phyloP scores from a whole-genome alignment of 1,284 basidiomycete species.

The Ustilago curta region DNA sequence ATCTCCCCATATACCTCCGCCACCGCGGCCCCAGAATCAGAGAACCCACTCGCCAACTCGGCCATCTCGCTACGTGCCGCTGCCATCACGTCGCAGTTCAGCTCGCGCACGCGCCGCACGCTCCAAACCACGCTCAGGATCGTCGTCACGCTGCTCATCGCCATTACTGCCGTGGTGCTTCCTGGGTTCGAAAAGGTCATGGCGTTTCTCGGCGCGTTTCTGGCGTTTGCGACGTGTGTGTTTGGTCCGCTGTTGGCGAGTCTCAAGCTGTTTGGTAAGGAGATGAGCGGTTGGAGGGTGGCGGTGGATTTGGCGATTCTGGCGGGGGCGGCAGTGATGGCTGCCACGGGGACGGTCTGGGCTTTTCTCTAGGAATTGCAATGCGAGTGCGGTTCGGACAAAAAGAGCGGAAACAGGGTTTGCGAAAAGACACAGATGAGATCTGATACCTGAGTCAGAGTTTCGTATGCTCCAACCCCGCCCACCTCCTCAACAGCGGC shows the following conservation, averaged over 20 bases:
- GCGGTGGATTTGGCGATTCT: constrained; percentile 54
- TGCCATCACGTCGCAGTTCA: constrained; percentile 11
- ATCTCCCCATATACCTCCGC: neutral
- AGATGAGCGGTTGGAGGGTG: constrained; percentile 42
- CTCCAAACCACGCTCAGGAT: constrained; percentile 44
- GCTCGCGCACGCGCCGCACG: constrained; percentile 17
- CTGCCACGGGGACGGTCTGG: constrained; percentile 59
- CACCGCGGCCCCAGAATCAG: constrained; percentile 13
- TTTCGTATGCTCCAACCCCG: constrained; percentile 47
- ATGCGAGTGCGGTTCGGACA: neutral
- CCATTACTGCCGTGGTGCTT: constrained; percentile 71
- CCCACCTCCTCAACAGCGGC: constrained; percentile 41
- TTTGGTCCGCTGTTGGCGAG: constrained; percentile 64
- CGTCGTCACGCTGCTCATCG: constrained; percentile 50
- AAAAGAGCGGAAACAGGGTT: neutral
- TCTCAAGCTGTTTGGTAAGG: constrained; percentile 47
- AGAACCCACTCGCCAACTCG: constrained; percentile 49
- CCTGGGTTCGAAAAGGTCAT: constrained; percentile 90
- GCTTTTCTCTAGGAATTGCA: constrained; percentile 40
- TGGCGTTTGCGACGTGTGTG: constrained; percentile 77
- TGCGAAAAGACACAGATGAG: neutral
- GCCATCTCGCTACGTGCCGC: constrained; percentile 49
- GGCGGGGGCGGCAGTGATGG: constrained; percentile 50
- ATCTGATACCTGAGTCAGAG: constrained; percentile 16
- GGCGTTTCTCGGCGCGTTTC: constrained; percentile 87